Percentiles rank a stretch among this genome's conserved stretches.
Conservation (phyloP, 2,329 filamentous ascomycete species). For the Penicillium verrucosum region DNA sequence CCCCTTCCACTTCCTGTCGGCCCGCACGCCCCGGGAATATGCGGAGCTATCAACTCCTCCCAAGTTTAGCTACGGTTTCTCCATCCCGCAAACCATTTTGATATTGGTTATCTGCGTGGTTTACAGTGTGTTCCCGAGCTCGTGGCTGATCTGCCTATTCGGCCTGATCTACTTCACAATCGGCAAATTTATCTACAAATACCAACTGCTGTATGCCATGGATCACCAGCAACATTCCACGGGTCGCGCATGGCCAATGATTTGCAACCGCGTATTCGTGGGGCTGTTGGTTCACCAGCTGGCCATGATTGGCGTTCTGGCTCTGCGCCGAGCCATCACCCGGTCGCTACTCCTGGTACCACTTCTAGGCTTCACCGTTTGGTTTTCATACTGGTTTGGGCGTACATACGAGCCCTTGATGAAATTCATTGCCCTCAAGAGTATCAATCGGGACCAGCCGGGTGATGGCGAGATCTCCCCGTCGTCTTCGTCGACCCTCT, state of each 20-base stretch:
- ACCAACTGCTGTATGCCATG: slow-evolving; percentile 97
- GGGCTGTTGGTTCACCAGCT: slow-evolving; percentile 86
- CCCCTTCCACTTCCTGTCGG: slow-evolving; percentile 71
- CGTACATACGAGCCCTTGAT: slow-evolving; percentile 83
- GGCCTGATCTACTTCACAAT: slow-evolving; percentile 62
- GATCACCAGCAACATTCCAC: slow-evolving; percentile 72
- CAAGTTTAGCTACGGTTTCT: slow-evolving; percentile 93
- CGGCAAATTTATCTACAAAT: slow-evolving; percentile 52
- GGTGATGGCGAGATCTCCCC: slow-evolving; percentile 38
- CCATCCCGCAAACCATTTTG: slow-evolving; percentile 84
- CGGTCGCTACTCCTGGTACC: slow-evolving; percentile 71
- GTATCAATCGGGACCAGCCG: slow-evolving; percentile 66
- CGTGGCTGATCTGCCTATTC: slow-evolving; percentile 76
- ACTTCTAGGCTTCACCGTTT: slow-evolving; percentile 74
- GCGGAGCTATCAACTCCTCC: slow-evolving; percentile 78
- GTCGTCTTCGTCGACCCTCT: slow-evolving; percentile 38
- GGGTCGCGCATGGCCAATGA: slow-evolving; percentile 92
- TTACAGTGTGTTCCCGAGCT: slow-evolving; percentile 80
- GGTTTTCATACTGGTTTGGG: slow-evolving; percentile 82
- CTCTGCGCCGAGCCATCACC: slow-evolving; percentile 68
- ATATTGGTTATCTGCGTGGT: slow-evolving; percentile 94
- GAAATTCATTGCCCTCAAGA: slow-evolving; percentile 85
- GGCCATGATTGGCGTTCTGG: slow-evolving; percentile 83
- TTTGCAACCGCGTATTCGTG: slow-evolving; percentile 84
- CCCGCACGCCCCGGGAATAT: slow-evolving; percentile 86